Conservation (phyloP, 140 eudicot species). For the Flaveria floridana region DNA sequence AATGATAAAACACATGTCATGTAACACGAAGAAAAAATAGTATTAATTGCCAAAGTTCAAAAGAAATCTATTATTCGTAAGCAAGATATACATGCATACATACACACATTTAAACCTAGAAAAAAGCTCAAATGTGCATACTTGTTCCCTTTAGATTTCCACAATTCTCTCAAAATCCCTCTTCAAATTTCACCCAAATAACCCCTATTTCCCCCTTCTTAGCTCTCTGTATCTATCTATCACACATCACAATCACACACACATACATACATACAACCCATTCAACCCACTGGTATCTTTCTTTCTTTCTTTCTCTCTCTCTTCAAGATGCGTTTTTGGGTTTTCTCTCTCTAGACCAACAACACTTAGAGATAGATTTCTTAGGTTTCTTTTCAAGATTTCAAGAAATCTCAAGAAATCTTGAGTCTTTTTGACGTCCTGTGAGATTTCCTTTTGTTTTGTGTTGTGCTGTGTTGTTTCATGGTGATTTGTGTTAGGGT, state of each 20-base stretch:
- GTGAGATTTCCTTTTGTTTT: constrained; percentile 19
- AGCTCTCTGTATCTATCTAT: constrained; percentile 13
- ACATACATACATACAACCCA: neutral
- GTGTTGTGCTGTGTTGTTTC: neutral
- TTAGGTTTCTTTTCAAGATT: constrained; percentile 2
- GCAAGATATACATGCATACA: neutral
- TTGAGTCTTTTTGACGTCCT: neutral
- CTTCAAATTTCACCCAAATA: constrained; percentile 33
- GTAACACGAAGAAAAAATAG: too few species aligned
- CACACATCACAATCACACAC: neutral
- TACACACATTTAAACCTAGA: neutral
- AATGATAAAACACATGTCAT: too few species aligned
- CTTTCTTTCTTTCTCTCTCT: constrained; percentile 25
- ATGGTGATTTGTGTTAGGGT: constrained; percentile 33
- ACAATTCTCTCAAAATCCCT: constrained; percentile 34
- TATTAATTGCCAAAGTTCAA: too few species aligned
- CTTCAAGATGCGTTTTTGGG: constrained; percentile 16
- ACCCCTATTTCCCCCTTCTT: constrained; percentile 34
- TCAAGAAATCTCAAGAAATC: constrained; percentile 17
- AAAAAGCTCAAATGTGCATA: constrained; percentile 13
- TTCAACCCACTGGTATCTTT: neutral
- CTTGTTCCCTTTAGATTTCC: constrained; percentile 40
- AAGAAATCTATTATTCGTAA: too few species aligned
- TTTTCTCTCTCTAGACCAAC: constrained; percentile 24
- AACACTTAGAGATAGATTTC: constrained; percentile 2